Evolutionary conservation across 176 grass and related monocot species (phyloP), one percentile per base, ranked within the genome.

Genomic region (Tillandsia fasciculata): DNA sequence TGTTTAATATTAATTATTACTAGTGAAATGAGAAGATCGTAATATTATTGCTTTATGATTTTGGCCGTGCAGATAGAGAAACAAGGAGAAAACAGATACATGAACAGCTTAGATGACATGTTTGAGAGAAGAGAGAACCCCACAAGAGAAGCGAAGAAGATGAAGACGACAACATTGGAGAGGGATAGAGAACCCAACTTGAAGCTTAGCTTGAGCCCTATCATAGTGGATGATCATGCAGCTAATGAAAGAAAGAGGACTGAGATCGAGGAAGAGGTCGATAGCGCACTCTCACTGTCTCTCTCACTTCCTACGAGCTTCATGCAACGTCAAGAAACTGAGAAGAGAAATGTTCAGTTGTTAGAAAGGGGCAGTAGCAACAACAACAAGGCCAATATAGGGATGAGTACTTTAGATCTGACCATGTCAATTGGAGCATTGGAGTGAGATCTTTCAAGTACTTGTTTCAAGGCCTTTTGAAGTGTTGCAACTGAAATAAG

Each of bases 391-490:
- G 89, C 77, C 75, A 66, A 72, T 79, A 33, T 85, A 80, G 94
- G 84, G 77, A 83, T 84, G 94, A 99, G 89, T 93, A 93, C 87
- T 99, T 99, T 93, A 86, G 94, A 99, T 93, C 94, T 99, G 89
- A 99, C 94, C 89, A 99, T 99, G 94, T 99, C 94, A 69, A 99
- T 99, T 78, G 90, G 65, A 66, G 94, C 94, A 99, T 90, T 90
- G 94, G 89, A 99, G 89, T 99, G 89, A 99, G 94, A 99, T 99
- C 89, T 90, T 97, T 99, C 80, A 90, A 93, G 89, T 93, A 93
- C 94, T 92, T 86, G 84, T 85, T 82, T 68, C 77, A 76, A 83
- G 77, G 84, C 75, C 78, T 79, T 71, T 72, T 59, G 66, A 67
- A 28, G 56, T 61, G 56, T 20, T 61, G 56, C 56, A 61, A 18